Base-by-base conservation (phyloP, 176 grass and related monocot species). In the Coix lacrymajobi region DNA sequence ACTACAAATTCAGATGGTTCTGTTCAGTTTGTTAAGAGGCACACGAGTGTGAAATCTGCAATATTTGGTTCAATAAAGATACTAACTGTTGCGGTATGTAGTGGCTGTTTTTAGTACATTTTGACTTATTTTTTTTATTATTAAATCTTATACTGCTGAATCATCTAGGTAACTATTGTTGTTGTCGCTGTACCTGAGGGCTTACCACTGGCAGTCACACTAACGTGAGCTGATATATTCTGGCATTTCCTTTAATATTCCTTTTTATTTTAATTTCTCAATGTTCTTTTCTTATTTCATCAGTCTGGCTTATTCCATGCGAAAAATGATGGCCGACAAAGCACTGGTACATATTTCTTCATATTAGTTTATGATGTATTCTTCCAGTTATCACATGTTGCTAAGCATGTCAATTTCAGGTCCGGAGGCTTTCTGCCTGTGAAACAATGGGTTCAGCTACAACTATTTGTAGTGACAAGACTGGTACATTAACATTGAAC, bases 391-490 rank as follows among this genome's bases (percentile, higher is more conserved):
- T 54, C 72, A 76, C 44, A 84, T 88, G 38, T 79, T 41, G 52
- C 38, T 71, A 52, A 33, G 6, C 29, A 74, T 67, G 66, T 74
- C 26, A 69, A 71, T 83, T 51, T 83, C 77, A 99, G 96, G 96
- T 99, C 14, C 78, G 93, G 69, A 91, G 96, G 78, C 93, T 99
- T 73, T 99, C 96, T 54, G 96, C 96, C 20, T 99, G 96, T 85
- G 96, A 99, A 96, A 99, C 96, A 28, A 99, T 99, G 96, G 96
- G 96, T 69, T 99, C 96, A 57, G 96, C 96, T 83, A 99, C 96
- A 76, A 99, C 96, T 76, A 99, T 99, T 85, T 99, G 96, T 78
- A 96, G 96, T 94, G 96, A 99, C 72, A 99, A 99, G 81, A 99
- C 96, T 0, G 96, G 96, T 82, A 99, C 96, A 84, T 88, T 99